Evolutionary conservation across 164 flowering plant species (phyloP), one percentile per base, ranked within the genome.

Genomic region (Macadamia integrifolia): DNA sequence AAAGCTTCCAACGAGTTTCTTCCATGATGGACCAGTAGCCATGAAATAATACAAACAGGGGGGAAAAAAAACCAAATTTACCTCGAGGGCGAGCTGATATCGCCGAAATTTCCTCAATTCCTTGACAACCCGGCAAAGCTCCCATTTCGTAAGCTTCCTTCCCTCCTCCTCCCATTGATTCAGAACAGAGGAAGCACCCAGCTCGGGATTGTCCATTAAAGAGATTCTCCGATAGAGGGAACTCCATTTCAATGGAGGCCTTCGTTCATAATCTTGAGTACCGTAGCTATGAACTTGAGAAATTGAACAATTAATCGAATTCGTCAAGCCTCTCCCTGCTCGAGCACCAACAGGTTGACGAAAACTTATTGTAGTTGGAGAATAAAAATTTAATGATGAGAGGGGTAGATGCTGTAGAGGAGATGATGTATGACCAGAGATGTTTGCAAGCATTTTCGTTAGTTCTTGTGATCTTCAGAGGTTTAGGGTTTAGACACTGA

Each of bases 21-120:
- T 7, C 29, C 9, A 58, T 6, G 8, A 10, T 9, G 3, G 31
- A 6, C 23, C 23, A 50, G 15, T 35, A 35, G 23, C 11, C 23
- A 31, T 32, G 58, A 44, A 31, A 3, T 44, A 14, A 49, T 6
- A 55, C 1, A 46, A 44, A 12, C 50, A 63, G 58, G 42, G 23
- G 29, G 31, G 0, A 2, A 12, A 0, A 48, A 0, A 35, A 43
- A 13, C 1, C 5, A 6, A 23, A 6, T 9, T 3, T 73, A 93
- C 98, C 97, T 87, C 85, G 60, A 93, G 88, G 73, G 98, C 92
- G 17, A 64, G 80, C 77, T 79, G 71, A 78, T 18, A 80, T 5
- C 85, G 77, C 66, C 77, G 81, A 74, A 70, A 89, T 74, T 86
- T 91, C 76, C 98, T 79, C 70, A 91, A 71, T 78, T 91, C 92